Evolutionary conservation across 441 rosid genomes (phyloP), one percentile per base, ranked within the genome.

Genomic region (Francoa sonchifolia): DNA sequence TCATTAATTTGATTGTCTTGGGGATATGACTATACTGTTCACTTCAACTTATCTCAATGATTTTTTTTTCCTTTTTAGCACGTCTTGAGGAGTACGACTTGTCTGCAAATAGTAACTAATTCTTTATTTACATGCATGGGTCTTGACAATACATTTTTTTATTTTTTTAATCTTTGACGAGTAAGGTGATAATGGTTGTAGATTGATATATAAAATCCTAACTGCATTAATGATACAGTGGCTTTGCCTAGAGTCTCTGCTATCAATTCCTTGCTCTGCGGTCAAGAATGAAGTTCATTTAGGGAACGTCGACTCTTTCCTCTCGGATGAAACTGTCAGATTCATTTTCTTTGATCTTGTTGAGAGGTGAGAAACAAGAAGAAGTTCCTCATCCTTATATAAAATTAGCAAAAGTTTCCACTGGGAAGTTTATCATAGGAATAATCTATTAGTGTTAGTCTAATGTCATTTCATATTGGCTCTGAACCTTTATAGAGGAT

Each of bases 221-320:
- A n/a, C n/a, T n/a, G n/a, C n/a, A n/a, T n/a, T 22, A 22, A 37
- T 73, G 44, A 44, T 69, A 44, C 72, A 90, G 98, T 90, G 98
- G 98, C 66, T 66, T 54, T 76, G 94, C 65, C 69, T 90, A 53
- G 93, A 90, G 60, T 74, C 74, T 51, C 59, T 82, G 34, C 56
- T 90, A 50, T 79, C 78, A 27, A 52, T 85, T 62, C 80, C 83
- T 62, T 52, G 11, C 50, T 48, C 48, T 55, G 68, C 67, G 42
- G 40, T 58, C 54, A 66, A 60, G 61, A 69, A 61, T 58, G 75
- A 79, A 58, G 59, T 73, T 38, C 63, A 50, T 50, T 47, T 54
- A 35, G 81, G 59, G 51, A 70, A 53, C 47, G 50, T 44, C 31
- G 42, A 45, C 48, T 47, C 61, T 50, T 69, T 77, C 59, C 69